These are phyloP conservation scores for Nakazawaea ernobii DNA, from an alignment of 805 yeast species.

Conservation along the genomic window DNA sequence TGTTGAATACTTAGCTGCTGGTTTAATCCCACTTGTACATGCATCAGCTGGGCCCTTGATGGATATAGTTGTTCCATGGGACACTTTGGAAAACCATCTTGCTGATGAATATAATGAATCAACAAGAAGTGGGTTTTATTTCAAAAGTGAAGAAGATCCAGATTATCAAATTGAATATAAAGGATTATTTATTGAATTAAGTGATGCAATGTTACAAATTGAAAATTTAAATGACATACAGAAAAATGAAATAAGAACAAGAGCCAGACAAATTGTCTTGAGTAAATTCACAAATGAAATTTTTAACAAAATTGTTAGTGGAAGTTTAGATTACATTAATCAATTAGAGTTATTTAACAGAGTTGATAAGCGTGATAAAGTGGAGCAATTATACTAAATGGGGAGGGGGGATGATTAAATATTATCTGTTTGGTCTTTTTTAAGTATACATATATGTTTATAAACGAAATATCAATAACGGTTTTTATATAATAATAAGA, in stretches of 20 bases:
- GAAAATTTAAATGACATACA: conserved; percentile 17
- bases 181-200: conserved; percentile 36
- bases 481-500: not conserved
- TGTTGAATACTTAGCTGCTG: conserved; percentile 86
- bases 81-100: conserved; percentile 23
- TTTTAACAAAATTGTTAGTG: conserved; percentile 5
- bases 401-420: too few relatives aligned
- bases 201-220: conserved; percentile 39
- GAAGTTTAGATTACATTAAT: conserved; percentile 5
- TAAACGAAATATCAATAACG: not conserved
- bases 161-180: conserved; percentile 36
- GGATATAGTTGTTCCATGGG: conserved; percentile 73
- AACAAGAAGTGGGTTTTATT: conserved; percentile 72
- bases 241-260: conserved; percentile 13
- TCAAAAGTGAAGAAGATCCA: conserved; percentile 66
- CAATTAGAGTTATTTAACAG: conserved; percentile 10
- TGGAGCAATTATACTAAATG: conserved; percentile 25
- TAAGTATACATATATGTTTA: too few relatives aligned
- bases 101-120: conserved; percentile 21
- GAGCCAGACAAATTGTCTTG: conserved; percentile 10
- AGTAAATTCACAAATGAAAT: conserved; percentile 7
- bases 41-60: conserved; percentile 92
- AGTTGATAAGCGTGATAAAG: conserved; percentile 19
- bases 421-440: not conserved
- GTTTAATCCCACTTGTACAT: conserved; percentile 84